phyloP scores from a whole-genome alignment of 164 flowering plant species.

The Magnolia officinalis region DNA sequence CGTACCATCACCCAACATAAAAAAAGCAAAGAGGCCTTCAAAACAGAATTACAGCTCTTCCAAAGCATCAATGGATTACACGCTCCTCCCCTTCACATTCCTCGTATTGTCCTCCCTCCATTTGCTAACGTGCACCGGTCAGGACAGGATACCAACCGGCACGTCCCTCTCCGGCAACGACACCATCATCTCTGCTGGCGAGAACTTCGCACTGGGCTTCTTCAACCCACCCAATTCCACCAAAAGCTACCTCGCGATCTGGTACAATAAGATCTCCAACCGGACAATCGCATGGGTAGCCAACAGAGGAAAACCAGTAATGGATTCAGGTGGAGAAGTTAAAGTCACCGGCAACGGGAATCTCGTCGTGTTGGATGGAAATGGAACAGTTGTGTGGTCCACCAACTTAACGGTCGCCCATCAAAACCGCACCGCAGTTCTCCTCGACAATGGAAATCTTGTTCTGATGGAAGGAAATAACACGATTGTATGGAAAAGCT shows the following conservation, averaged over 20 bases:
- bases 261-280: constrained; percentile 8
- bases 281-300: constrained; percentile 10
- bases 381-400: not conserved
- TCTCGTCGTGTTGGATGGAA: not conserved
- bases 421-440: not conserved
- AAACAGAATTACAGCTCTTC: too few relatives aligned
- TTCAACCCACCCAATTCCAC: constrained; percentile 10
- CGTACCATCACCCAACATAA: too few relatives aligned
- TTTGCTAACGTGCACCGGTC: not conserved
- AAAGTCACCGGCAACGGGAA: not conserved
- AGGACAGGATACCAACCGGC: not conserved
- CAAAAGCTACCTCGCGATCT: constrained; percentile 17
- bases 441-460: constrained; percentile 1
- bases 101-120: not conserved
- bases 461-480: not conserved
- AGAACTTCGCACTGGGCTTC: constrained; percentile 6
- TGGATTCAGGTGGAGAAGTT: not conserved
- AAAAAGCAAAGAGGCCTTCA: too few relatives aligned
- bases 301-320: constrained; percentile 7
- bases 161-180: not conserved
- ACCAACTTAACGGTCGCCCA: not conserved
- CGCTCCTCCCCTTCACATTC: not conserved
- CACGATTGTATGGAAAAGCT: constrained; percentile 1
- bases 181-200: not conserved
- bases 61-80: not conserved